These are phyloP conservation scores for Setaria viridis DNA, from an alignment of 202 grass and related monocot genomes.

Conservation along the genomic window DNA sequence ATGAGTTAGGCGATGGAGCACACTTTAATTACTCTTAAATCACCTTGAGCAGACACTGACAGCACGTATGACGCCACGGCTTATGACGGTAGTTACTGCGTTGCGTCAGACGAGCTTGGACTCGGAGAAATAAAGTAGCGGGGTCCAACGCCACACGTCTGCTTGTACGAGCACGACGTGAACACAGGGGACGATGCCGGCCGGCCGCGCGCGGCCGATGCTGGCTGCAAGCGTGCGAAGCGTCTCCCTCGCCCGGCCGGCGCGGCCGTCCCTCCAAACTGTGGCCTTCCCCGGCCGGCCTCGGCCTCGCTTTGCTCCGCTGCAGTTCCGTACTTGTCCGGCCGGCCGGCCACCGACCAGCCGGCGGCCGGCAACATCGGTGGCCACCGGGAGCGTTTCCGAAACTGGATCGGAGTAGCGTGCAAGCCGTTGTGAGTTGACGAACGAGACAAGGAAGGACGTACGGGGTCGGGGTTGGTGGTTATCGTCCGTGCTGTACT, in stretches of 20 bases:
- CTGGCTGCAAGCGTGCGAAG: neutral
- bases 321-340: neutral
- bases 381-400: neutral
- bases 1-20: too few relatives aligned
- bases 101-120: neutral
- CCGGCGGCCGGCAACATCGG: too few relatives aligned
- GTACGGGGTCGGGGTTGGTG: neutral
- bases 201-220: too few relatives aligned
- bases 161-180: neutral
- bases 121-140: neutral
- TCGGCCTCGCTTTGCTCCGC: neutral
- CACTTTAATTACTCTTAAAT: neutral
- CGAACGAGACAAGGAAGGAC: neutral
- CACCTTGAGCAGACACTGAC: neutral
- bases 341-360: too few relatives aligned
- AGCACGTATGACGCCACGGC: neutral
- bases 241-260: too few relatives aligned
- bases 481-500: constrained; percentile 1
- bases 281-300: neutral
- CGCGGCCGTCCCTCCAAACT: neutral
- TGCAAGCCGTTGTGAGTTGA: neutral
- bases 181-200: neutral
- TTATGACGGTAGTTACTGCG: neutral
- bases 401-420: neutral
- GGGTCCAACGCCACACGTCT: neutral